A percentile compares a stretch with the other conserved stretches of the same genome.
These are phyloP conservation scores for Puccinia hordei DNA, from an alignment of 1,284 basidiomycete genomes.

Conservation along the genomic window DNA sequence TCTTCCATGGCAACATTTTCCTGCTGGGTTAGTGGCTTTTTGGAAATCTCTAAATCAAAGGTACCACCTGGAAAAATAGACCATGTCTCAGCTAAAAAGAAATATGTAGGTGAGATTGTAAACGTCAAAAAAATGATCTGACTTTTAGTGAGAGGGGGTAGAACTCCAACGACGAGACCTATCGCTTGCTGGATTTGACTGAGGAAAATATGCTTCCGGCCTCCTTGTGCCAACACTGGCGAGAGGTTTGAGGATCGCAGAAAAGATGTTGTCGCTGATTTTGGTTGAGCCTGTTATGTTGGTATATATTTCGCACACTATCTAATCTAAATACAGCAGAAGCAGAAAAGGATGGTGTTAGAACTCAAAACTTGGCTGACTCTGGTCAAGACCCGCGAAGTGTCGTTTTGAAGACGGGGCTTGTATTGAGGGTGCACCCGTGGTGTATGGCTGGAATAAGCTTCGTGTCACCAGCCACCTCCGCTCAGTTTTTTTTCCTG, in stretches of 20 bases:
- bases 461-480: no score
- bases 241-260: conserved; percentile 81
- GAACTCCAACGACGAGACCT: conserved; percentile 80
- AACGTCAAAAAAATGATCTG: conserved; percentile 53
- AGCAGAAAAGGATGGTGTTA: no score
- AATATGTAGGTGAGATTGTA: not conserved
- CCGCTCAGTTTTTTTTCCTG: no score
- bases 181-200: conserved; percentile 84
- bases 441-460: no score
- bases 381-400: no score
- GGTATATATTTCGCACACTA: no score
- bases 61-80: conserved; percentile 53
- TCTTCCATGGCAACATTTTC: conserved; percentile 53
- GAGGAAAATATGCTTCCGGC: conserved; percentile 65
- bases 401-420: no score
- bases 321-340: no score
- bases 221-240: conserved; percentile 79
- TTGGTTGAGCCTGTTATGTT: conserved; percentile 69
- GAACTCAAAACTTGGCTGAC: no score
- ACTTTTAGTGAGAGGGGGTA: conserved; percentile 89
- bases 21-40: conserved; percentile 52
- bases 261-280: conserved; percentile 83
- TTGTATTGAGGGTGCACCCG: no score
- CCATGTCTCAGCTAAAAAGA: not conserved
- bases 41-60: conserved; percentile 55